Conservation (phyloP, 169 alveolate species). For the Besnoitia besnoiti region DNA sequence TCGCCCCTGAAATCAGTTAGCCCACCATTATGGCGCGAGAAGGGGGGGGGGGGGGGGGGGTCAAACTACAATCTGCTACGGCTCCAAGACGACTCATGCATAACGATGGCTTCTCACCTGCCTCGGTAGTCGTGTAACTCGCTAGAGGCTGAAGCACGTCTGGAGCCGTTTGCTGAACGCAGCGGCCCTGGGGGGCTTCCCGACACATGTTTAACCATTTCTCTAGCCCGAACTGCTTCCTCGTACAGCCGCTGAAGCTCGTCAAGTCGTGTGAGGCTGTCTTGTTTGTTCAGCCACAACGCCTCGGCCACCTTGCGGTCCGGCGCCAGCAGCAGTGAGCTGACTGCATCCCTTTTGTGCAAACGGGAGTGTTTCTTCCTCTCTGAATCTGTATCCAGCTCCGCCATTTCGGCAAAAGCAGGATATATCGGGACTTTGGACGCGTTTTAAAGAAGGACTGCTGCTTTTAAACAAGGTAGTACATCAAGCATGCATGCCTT, state of each 20-base stretch:
- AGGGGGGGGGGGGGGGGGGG: no score
- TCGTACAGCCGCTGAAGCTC: conserved; percentile 22
- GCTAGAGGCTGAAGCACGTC: neutral
- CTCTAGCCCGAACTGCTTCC: neutral
- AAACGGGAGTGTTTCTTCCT: neutral
- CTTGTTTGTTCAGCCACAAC: neutral
- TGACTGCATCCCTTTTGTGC: neutral
- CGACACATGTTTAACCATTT: neutral
- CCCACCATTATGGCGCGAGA: no score
- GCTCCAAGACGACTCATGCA: no score
- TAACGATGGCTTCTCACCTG: neutral
- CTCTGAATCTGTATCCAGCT: neutral
- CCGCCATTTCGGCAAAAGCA: neutral
- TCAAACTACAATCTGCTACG: no score
- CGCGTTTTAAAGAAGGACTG: no score
- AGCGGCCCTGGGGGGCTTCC: neutral
- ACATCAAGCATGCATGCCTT: neutral
- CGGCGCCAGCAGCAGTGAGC: neutral
- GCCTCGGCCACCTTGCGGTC: neutral
- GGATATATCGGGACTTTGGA: no score
- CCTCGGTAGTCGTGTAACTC: neutral
- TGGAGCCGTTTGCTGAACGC: neutral
- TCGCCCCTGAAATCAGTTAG: no score
- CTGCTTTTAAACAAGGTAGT: neutral
- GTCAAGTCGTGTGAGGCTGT: neutral